Percentiles rank a stretch among this genome's conserved stretches.
Evolutionary conservation across 345 rosid species (phyloP).

Genomic region (Rhizophora mangle): DNA sequence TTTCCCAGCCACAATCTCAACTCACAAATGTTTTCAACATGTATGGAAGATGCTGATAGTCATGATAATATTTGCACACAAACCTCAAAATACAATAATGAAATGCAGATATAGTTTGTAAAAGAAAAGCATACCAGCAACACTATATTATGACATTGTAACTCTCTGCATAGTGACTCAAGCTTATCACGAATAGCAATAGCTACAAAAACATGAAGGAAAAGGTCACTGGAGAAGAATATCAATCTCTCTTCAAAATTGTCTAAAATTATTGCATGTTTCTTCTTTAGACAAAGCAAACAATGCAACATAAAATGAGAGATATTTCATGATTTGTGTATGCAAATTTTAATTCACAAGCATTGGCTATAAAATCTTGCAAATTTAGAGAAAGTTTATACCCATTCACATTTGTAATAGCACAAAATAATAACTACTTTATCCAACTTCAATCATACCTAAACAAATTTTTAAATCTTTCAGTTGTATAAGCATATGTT

Average conservation of each 20-base stretch:
- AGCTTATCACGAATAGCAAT: constrained; percentile 80
- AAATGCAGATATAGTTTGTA: background rate
- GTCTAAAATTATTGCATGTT: background rate
- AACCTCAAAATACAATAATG: constrained; percentile 1
- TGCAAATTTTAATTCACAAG: background rate
- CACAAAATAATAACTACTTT: too few species aligned
- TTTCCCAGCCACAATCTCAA: background rate
- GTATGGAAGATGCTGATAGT: background rate
- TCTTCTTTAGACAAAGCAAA: background rate
- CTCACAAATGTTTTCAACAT: background rate
- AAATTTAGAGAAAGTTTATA: too few species aligned
- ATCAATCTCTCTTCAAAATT: background rate
- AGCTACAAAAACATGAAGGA: constrained; percentile 42
- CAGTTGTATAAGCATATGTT: background rate
- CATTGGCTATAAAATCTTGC: background rate
- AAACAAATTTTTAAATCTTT: background rate
- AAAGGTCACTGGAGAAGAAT: constrained; percentile 1
- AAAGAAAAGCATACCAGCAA: constrained; percentile 54
- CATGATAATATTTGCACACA: background rate
- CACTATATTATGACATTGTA: constrained; percentile 89
- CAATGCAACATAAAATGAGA: background rate
- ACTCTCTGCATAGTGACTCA: constrained; percentile 87
- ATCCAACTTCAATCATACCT: too few species aligned
- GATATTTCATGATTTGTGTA: background rate
- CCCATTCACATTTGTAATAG: too few species aligned